phyloP scores from a whole-genome alignment of 2,329 filamentous ascomycete genomes.

The Diaporthe nobilis region DNA sequence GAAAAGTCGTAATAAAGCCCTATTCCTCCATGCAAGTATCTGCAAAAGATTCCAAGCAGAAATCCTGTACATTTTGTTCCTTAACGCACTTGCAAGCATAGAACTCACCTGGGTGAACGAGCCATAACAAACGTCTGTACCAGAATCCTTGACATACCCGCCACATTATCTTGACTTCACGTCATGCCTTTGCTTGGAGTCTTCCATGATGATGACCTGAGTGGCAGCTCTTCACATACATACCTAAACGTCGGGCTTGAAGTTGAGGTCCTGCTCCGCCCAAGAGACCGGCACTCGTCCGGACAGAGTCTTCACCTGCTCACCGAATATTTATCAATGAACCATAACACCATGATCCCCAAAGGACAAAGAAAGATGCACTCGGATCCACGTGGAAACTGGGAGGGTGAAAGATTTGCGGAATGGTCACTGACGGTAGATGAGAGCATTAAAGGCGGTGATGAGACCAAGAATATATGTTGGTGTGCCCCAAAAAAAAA shows the following conservation, averaged over 20 bases:
- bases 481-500: background rate
- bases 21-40: too few species aligned
- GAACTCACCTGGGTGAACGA: too few species aligned
- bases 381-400: background rate
- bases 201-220: background rate
- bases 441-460: background rate
- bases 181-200: background rate
- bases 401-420: background rate
- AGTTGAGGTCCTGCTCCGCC: background rate
- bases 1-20: too few species aligned
- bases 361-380: background rate
- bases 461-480: background rate
- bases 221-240: background rate
- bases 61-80: too few species aligned
- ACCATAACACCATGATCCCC: background rate
- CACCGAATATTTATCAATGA: background rate
- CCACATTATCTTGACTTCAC: background rate
- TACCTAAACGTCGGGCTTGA: background rate
- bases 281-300: background rate
- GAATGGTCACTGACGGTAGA: background rate
- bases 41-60: too few species aligned
- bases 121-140: too few species aligned
- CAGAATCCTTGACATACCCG: too few species aligned
- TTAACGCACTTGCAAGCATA: too few species aligned
- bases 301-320: background rate